phyloP scores from a whole-genome alignment of 2,329 filamentous ascomycete genomes.

The Escovopsis weberi region DNA sequence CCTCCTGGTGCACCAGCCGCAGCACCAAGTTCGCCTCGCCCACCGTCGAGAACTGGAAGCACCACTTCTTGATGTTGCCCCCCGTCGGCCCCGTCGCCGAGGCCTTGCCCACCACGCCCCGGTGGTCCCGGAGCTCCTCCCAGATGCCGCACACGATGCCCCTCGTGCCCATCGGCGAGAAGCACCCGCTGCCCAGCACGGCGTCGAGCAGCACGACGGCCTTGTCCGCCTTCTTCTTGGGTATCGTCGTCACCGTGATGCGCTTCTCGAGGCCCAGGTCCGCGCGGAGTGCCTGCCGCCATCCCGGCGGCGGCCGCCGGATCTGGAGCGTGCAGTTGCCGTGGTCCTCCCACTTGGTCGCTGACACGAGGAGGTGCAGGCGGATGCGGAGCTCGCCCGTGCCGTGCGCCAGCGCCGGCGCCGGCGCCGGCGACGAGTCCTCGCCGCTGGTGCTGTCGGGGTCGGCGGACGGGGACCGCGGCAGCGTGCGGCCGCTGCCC shows the following conservation, averaged over 20 bases:
- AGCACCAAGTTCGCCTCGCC: conserved; percentile 41
- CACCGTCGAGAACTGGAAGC: conserved; percentile 42
- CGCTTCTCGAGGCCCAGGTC: conserved; percentile 67
- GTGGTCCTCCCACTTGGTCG: conserved; percentile 80
- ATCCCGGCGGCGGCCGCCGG: conserved; percentile 53
- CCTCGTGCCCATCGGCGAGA: conserved; percentile 67
- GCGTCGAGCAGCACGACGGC: conserved; percentile 63
- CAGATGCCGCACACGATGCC: conserved; percentile 84
- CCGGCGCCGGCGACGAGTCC: conserved; percentile 4
- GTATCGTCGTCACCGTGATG: conserved; percentile 62
- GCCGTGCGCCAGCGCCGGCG: conserved; percentile 45
- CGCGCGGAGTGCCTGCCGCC: conserved; percentile 42
- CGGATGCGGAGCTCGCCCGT: conserved; percentile 62
- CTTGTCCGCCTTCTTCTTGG: conserved; percentile 40
- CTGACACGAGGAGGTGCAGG: conserved; percentile 63
- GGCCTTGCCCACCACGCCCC: conserved; percentile 37
- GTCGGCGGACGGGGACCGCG: conserved; percentile 43
- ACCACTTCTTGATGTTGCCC: conserved; percentile 48
- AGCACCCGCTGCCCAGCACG: conserved; percentile 70
- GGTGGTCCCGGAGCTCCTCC: conserved; percentile 56
- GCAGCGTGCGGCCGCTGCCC: conserved; percentile 27
- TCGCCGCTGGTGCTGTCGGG: conserved; percentile 35
- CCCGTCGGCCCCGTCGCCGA: conserved; percentile 36
- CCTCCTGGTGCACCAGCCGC: conserved; percentile 42
- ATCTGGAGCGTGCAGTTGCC: conserved; percentile 76